These are phyloP conservation scores for Populus tomentosa DNA, from an alignment of 441 rosid genomes.

Conservation along the genomic window DNA sequence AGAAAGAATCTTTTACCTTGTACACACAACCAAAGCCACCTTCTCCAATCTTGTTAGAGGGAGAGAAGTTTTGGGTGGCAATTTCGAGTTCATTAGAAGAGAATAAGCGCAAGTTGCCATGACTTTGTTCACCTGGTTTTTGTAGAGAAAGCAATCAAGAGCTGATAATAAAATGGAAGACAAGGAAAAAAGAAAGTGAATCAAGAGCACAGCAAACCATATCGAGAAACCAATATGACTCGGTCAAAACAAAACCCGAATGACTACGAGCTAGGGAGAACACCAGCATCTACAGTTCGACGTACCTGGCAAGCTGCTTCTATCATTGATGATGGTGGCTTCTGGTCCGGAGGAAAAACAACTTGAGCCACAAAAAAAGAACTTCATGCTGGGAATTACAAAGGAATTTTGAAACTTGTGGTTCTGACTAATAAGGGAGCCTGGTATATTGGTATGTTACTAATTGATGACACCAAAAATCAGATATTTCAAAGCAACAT, in stretches of 20 bases:
- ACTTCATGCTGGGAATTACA: conserved; percentile 27
- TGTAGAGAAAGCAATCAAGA: conserved; percentile 14
- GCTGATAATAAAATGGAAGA: background rate
- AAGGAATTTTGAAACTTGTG: background rate
- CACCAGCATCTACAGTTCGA: background rate
- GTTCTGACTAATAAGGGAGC: background rate
- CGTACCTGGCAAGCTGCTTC: conserved; percentile 19
- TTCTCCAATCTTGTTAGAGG: conserved; percentile 65
- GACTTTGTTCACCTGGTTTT: conserved; percentile 22
- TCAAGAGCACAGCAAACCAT: background rate
- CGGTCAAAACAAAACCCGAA: background rate
- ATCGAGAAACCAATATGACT: background rate
- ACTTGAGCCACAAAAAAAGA: conserved; percentile 18
- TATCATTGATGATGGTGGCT: background rate
- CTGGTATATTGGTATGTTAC: too few species aligned
- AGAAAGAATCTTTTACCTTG: conserved; percentile 37
- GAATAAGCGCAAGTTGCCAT: conserved; percentile 31
- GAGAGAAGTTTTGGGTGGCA: conserved; percentile 52
- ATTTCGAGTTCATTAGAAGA: conserved; percentile 39
- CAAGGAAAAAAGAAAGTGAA: background rate
- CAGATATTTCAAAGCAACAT: too few species aligned
- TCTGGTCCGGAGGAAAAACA: conserved; percentile 25
- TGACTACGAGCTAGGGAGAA: background rate
- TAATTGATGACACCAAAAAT: too few species aligned
- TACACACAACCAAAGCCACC: conserved; percentile 77